A percentile compares a stretch with the other conserved stretches of the same genome.
phyloP scores from a whole-genome alignment of 2,329 filamentous ascomycete species.

The Colletotrichum graminicola region DNA sequence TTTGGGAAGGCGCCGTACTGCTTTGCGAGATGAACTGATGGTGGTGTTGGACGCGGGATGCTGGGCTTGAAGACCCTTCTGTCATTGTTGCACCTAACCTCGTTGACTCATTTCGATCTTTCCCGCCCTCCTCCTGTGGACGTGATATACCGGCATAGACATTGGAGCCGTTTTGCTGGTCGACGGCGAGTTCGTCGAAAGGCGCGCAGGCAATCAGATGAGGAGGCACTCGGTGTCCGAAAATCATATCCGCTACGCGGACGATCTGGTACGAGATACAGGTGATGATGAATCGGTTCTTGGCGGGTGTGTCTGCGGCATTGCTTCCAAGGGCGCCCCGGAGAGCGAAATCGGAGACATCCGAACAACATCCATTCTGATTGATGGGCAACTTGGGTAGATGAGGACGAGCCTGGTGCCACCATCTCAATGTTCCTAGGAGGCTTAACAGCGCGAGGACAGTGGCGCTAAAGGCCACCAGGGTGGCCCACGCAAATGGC shows the following conservation, averaged over 20 bases:
- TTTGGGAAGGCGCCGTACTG: not conserved
- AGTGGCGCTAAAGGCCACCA: not conserved
- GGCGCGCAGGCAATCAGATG: not conserved
- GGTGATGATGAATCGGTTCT: not conserved
- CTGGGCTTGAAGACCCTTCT: not conserved
- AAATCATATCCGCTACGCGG: not conserved
- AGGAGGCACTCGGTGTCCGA: not conserved
- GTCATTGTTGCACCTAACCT: not conserved
- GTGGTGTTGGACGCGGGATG: not conserved
- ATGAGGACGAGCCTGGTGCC: not conserved
- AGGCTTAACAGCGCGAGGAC: not conserved
- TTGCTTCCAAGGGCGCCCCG: no score
- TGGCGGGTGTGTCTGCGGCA: not conserved
- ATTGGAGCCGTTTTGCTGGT: no score
- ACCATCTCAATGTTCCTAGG: not conserved
- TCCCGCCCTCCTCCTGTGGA: not conserved
- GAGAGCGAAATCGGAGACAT: not conserved
- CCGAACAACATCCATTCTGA: not conserved
- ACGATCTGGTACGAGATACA: not conserved
- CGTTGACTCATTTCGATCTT: not conserved
- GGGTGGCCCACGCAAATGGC: not conserved
- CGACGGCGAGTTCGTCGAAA: no score
- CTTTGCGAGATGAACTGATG: not conserved
- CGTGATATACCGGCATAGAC: rapidly evolving
- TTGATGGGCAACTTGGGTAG: not conserved